Evolutionary conservation across 2,329 filamentous ascomycete genomes (phyloP), one percentile per base, ranked within the genome.

Genomic region (Aureobasidium sp.): DNA sequence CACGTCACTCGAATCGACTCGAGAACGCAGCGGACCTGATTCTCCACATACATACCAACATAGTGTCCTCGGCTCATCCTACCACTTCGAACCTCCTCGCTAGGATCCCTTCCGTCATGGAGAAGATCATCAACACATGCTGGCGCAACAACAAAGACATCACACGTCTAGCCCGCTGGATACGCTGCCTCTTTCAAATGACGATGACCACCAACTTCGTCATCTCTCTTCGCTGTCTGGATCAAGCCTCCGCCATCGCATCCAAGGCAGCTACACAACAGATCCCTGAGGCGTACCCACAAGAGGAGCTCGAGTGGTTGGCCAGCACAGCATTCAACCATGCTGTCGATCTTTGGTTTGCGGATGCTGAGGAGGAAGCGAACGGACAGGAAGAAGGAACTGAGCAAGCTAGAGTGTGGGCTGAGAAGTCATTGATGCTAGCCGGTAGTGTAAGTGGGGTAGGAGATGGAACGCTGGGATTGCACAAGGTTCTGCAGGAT

Each of bases 281-380:
- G 1, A 51, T 37, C 3, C 29, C 41, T 30, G 36, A 68, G 6
- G 71, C 74, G 1, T 90, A 90, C 68, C 88, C 89, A 0, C 67
- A 75, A 0, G 79, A 82, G 3, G 90, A 94, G 69, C 74, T 92
- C 1, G 86, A 91, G 68, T 94, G 88, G 87, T 81, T 94, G n/a
- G 83, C 85, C 0, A 82, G 83, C 1, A 84, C 80, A 5, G 76
- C 82, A 0, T 91, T 88, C 72, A 92, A 92, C 66, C 85, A 85
- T 63, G 85, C 82, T 0, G 77, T 91, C 5, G 88, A 91, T 67
- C 78, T 83, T n/a, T 85, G 84, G 67, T 78, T 80, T 13, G 76
- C 74, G 1, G 77, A 79, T 1, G 79, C 87, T 29, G 80, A 84
- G 5, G 21, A 21, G 21, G 37, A 29, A 39, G 25, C 21, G 36